Conservation (phyloP, 225 moss, liverwort and hornwort genomes). For the Polytrichum commune region DNA sequence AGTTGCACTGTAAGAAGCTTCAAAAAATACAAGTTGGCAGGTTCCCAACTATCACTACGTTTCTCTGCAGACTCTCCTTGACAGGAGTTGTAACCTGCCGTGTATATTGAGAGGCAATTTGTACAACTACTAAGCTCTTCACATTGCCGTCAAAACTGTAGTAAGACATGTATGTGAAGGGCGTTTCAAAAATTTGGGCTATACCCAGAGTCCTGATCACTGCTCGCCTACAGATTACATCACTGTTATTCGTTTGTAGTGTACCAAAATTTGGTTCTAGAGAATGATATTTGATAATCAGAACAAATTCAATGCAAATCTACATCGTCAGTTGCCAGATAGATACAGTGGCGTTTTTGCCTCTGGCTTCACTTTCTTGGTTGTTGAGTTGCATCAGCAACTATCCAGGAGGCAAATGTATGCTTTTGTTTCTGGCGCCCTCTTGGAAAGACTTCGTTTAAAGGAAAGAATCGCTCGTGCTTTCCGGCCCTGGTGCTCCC, state of each 20-base stretch:
- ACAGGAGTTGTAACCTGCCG: too few relatives aligned
- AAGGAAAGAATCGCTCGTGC: not conserved
- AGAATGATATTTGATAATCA: not conserved
- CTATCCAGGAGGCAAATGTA: too few relatives aligned
- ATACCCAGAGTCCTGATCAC: not conserved
- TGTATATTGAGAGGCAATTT: not conserved
- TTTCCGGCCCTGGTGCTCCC: not conserved
- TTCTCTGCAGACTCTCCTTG: not conserved
- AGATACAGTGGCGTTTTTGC: not conserved
- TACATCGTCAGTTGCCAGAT: not conserved
- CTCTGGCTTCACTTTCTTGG: not conserved
- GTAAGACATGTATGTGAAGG: not conserved
- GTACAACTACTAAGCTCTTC: constrained; percentile 1
- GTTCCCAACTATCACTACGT: not conserved
- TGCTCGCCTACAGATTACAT: not conserved
- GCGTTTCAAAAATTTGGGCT: not conserved
- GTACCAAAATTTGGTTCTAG: not conserved
- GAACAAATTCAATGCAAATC: not conserved
- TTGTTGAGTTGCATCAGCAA: not conserved
- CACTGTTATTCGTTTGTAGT: not conserved
- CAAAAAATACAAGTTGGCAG: not conserved
- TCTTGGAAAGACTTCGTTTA: not conserved
- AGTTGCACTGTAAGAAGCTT: not conserved
- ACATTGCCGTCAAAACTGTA: not conserved
- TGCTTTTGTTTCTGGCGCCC: not conserved